A percentile compares a stretch with the other conserved stretches of the same genome.
Conservation (phyloP, 1,139 yeast genomes). For the Candida tetrigidarum region DNA sequence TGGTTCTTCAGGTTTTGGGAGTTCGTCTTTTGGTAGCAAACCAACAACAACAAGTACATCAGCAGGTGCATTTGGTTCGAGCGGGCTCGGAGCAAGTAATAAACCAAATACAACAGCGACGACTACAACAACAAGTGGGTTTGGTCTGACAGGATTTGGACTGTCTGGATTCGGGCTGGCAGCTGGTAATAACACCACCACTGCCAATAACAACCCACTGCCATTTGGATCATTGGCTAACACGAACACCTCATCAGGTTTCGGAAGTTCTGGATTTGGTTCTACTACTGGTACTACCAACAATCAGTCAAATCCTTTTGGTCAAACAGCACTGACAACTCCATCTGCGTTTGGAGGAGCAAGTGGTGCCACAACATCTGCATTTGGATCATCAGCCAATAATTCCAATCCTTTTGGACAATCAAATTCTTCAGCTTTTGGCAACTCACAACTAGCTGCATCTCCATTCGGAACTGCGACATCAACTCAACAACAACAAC, state of each 20-base stretch:
- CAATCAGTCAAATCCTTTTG: slow-evolving; percentile 19
- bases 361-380: slow-evolving; percentile 12
- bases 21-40: background rate
- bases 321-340: slow-evolving; percentile 6
- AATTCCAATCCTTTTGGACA: slow-evolving; percentile 4
- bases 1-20: slow-evolving; percentile 15
- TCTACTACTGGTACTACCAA: slow-evolving; percentile 3
- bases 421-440: slow-evolving; percentile 16
- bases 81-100: slow-evolving; percentile 13
- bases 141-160: slow-evolving; percentile 10
- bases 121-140: background rate
- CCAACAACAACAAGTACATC: slow-evolving; percentile 6
- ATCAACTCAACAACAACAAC: slow-evolving; percentile 9
- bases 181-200: background rate
- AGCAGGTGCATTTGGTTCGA: slow-evolving; percentile 15
- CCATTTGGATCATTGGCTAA: slow-evolving; percentile 12
- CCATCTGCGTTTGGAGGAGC: slow-evolving; percentile 13
- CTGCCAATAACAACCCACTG: slow-evolving; percentile 1
- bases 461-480: slow-evolving; percentile 18
- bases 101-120: slow-evolving; percentile 13
- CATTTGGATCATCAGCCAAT: slow-evolving; percentile 12
- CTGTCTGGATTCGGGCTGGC: slow-evolving; percentile 8
- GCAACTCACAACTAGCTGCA: slow-evolving; percentile 8
- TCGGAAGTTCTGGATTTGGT: slow-evolving; percentile 12
- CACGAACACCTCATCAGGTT: slow-evolving; percentile 11